These are phyloP conservation scores for Breviolum minutum DNA, from an alignment of 73 alveolate species.

Conservation along the genomic window DNA sequence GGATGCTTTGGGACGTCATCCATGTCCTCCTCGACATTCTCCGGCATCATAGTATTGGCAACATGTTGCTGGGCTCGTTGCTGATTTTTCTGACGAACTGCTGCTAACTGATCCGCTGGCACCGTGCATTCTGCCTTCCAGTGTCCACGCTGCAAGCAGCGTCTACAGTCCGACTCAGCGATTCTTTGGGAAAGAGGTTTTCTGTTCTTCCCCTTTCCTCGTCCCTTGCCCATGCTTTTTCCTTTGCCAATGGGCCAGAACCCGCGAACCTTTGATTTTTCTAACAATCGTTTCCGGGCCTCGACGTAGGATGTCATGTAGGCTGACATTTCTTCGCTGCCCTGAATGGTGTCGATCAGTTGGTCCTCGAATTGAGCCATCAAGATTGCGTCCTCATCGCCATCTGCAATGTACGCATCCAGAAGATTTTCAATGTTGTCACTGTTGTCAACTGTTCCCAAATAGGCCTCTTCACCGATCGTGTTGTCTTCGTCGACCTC, in stretches of 20 bases:
- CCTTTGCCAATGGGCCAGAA: neutral
- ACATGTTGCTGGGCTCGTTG: neutral
- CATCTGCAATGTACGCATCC: neutral
- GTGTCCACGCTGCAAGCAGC: neutral
- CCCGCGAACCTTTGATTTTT: neutral
- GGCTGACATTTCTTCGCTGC: neutral
- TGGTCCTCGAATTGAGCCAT: neutral
- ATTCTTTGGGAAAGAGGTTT: neutral
- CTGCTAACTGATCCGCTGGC: neutral
- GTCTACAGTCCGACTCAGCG: neutral
- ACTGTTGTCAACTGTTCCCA: no score
- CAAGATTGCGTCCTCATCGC: neutral
- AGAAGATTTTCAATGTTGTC: no score
- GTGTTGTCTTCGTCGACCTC: no score
- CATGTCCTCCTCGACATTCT: neutral
- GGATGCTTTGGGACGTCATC: no score
- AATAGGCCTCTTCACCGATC: no score
- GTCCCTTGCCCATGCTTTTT: neutral
- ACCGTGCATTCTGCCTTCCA: neutral
- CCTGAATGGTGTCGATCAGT: neutral
- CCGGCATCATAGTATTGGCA: neutral
- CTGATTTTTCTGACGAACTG: neutral
- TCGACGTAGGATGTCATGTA: neutral
- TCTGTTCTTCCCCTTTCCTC: neutral
- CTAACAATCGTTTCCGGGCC: neutral